Evolutionary conservation across 371 early-diverging fungal genomes (phyloP), one percentile per base, ranked within the genome.

Genomic region (Mucor indicus): DNA sequence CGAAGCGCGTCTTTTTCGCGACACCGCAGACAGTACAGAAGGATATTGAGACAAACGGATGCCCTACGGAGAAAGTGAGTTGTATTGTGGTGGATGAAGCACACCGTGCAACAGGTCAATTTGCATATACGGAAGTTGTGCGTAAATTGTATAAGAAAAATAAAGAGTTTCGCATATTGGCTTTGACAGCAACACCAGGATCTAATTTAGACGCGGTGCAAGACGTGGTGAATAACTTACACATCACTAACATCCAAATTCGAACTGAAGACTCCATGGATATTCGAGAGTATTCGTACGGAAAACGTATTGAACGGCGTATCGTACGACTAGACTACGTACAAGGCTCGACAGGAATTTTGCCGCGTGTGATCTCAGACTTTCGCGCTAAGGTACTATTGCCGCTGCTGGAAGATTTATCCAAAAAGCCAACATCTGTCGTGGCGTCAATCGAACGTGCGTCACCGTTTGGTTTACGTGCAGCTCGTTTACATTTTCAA

Each of bases 61-160:
- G 84, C 36, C 79, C 81, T 7, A 68, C 64, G 1, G 71, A 76
- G 6, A 53, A 73, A 12, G 57, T 93, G 5, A 79, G 78, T 0
- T 79, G 91, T 39, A 43, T 96, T 19, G 93, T 97, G 2, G 68
- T 96, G 1, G 98, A 97, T 50, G 98, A 97, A 57, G 98, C 98
- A 0, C 98, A 97, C 57, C 71, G 89, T 2, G 93, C 96, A 2
- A 79, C 81, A 0, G 96, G 96, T 5, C 80, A 84, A 15, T 86
- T 91, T 48, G 89, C 98, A 0, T 95, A 90, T 55, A 69, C 83
- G 4, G 83, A 84, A 30, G 89, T 90, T 2, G 58, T 95, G 5
- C 64, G 79, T 2, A 53, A 62, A 16, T 55, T 96, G 11, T 53
- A 70, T 10, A 56, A 62, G n/a, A 39, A 55, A 1, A 69, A 88